A percentile compares a stretch with the other conserved stretches of the same genome.
phyloP scores from a whole-genome alignment of 164 flowering plant genomes.

The Liriodendron chinense region DNA sequence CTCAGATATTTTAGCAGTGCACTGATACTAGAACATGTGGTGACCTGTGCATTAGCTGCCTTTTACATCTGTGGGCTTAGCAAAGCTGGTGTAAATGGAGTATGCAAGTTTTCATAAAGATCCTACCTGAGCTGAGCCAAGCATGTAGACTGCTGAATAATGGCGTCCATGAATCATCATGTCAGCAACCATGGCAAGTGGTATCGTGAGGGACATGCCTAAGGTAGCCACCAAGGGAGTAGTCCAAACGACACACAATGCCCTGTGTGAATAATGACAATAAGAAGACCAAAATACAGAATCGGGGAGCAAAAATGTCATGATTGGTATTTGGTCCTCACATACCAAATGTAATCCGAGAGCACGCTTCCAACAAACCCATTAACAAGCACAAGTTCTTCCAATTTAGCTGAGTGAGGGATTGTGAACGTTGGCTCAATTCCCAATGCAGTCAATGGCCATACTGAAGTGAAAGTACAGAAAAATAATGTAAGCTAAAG shows the following conservation, averaged over 20 bases:
- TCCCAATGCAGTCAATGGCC: constrained; percentile 94
- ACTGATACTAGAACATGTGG: background rate
- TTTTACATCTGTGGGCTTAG: background rate
- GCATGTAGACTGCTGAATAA: constrained; percentile 80
- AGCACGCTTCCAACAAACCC: constrained; percentile 96
- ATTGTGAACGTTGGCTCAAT: constrained; percentile 91
- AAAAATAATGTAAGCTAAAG: background rate
- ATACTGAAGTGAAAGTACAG: constrained; percentile 47
- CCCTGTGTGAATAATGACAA: constrained; percentile 39
- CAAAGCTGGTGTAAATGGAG: background rate
- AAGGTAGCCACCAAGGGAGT: constrained; percentile 86
- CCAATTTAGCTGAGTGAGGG: constrained; percentile 80
- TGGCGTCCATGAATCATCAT: constrained; percentile 90
- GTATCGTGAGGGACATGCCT: constrained; percentile 93
- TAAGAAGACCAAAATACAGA: constrained; percentile 4
- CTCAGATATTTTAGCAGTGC: background rate
- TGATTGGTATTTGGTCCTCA: background rate
- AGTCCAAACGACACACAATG: constrained; percentile 91
- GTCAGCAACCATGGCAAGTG: constrained; percentile 91
- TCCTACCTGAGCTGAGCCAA: constrained; percentile 77
- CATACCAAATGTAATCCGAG: constrained; percentile 95
- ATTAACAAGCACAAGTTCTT: constrained; percentile 89
- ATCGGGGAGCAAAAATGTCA: background rate
- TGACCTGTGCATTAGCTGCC: background rate
- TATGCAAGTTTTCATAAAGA: background rate